phyloP scores from a whole-genome alignment of 345 rosid species.

The Durio zibethinus region DNA sequence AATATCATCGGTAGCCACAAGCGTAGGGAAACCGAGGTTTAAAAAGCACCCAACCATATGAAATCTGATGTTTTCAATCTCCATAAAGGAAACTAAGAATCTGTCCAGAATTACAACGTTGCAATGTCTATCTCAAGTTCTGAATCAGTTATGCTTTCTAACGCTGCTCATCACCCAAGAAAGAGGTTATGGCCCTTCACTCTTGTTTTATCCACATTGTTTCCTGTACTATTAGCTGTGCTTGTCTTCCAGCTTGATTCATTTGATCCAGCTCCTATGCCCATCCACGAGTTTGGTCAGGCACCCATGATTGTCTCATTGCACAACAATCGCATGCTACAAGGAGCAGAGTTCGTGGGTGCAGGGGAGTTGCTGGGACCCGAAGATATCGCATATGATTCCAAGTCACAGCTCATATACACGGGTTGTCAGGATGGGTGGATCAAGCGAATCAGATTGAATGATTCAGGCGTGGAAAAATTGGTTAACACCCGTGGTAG shows the following conservation, averaged over 20 bases:
- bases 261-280: constrained; percentile 50
- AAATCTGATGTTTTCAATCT: no score
- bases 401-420: constrained; percentile 35
- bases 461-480: constrained; percentile 47
- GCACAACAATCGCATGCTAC: constrained; percentile 28
- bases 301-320: constrained; percentile 15
- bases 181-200: neutral
- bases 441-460: constrained; percentile 58
- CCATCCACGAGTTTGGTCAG: constrained; percentile 29
- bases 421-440: constrained; percentile 70
- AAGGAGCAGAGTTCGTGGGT: constrained; percentile 48
- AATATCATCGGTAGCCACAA: no score
- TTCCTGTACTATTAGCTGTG: constrained; percentile 31
- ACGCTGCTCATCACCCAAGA: neutral
- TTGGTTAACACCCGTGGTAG: constrained; percentile 78
- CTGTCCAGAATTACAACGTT: neutral
- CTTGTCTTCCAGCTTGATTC: constrained; percentile 39
- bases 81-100: neutral
- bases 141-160: neutral
- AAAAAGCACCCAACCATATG: no score
- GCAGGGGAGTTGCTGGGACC: constrained; percentile 39
- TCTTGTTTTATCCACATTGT: constrained; percentile 17
- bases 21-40: no score
- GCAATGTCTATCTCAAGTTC: neutral
- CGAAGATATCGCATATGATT: constrained; percentile 56